Base-by-base conservation (phyloP, 306 rosid genomes). In the Rubus idaeus region DNA sequence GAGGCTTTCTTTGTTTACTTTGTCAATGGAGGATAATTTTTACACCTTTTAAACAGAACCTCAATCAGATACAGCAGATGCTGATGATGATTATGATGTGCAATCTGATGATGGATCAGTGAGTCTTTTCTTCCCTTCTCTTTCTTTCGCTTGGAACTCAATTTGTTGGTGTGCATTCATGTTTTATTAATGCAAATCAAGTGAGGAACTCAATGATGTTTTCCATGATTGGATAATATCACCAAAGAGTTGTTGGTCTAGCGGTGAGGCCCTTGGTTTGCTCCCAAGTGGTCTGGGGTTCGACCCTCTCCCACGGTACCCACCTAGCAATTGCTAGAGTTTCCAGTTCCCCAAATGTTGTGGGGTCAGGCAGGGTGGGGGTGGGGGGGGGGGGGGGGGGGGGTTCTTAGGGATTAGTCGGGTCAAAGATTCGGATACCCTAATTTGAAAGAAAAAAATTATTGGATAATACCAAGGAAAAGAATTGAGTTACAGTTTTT, bases 51-150 rank as follows among this genome's bases (percentile, higher is more conserved):
- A n/a, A 45, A 30, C 81, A 79, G 77, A 40, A 18, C 71, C 63
- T 46, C 77, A 71, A 26, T 45, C 74, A 70, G 83, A 74, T 78
- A 35, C 62, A 73, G 82, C 68, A 17, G 83, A 78, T 0, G 41
- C n/a, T 53, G 86, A 89, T 79, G 97, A 89, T 57, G 92, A 90
- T 78, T 92, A 84, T 69, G 79, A 81, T 68, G 72, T 83, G 58
- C 90, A 72, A 77, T 83, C 92, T 73, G 92, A 87, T 57, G 92
- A 86, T 81, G 89, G 81, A 82, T 84, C 84, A 56, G 98, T 94
- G 84, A n/a, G 86, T 68, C 61, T 75, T 64, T 30, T 52, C 13
- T 45, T 21, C 60, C 77, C 56, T 84, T 47, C 70, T 68, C 20
- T 73, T 17, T 75, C 46, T 26, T 44, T 67, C 67, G 10, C 76